Base-by-base conservation (phyloP, 495 filamentous ascomycete species). In the Aspergillus conjunctus region DNA sequence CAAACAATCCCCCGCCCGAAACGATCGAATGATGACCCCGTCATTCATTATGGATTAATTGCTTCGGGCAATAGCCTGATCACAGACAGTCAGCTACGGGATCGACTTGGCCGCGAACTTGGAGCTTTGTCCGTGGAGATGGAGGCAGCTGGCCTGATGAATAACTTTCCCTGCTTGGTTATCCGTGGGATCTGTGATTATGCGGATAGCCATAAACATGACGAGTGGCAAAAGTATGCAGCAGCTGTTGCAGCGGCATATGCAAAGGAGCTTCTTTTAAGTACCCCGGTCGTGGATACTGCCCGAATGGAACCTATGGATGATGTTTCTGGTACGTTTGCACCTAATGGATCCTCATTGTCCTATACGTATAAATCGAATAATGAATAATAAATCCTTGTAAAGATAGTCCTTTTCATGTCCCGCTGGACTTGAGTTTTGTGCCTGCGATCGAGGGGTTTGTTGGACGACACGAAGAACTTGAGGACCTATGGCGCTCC, bases 71-170 rank as follows among this genome's bases (percentile, higher is more conserved):
- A 72, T 31, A 51, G 61, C 49, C 67, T 73, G 2, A 54, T 72
- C 26, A 68, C 62, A 43, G 49, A 70, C 56, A 58, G 52, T 21
- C 33, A 48, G 8, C 30, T 21, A 15, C 67, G 71, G 48, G 67
- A 70, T 45, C 49, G 57, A 20, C 54, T 73, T 4, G 59, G 14
- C 10, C 39, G 43, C 7, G 61, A 65, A 48, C 33, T 61, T 1
- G 64, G 67, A 14, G 50, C 62, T 14, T 57, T 59, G 26, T 75
- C 68, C 54, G 61, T 77, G 31, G 77, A 80, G 41, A 80, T 79
- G 70, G 77, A 79, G 64, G 78, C 76, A 15, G 78, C 78, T 10
- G 78, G 78, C 0, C 37, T 79, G 10, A 77, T 73, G 70, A 60
- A 74, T 58, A 46, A 68, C 17, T 71, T 76, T 50, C 70, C 56